phyloP scores from a whole-genome alignment of 768 basidiomycete species.

The Pleurotus ostreatus region DNA sequence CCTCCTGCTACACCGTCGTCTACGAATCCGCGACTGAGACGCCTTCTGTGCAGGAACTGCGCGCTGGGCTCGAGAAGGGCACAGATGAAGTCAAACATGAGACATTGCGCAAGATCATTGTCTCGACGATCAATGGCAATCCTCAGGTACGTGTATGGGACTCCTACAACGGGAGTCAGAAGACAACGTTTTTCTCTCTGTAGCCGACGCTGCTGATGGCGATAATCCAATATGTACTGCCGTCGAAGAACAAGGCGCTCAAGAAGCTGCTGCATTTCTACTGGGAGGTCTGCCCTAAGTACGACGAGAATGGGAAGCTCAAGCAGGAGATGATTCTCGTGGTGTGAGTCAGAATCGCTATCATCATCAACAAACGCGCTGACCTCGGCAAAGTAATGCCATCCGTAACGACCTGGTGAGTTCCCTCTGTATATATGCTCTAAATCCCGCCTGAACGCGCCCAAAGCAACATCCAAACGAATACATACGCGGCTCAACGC shows the following conservation, averaged over 20 bases:
- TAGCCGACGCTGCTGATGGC: constrained; percentile 96
- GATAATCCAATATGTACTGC: constrained; percentile 97
- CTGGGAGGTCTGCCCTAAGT: constrained; percentile 97
- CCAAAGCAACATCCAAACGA: constrained; percentile 97
- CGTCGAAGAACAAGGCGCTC: constrained; percentile 90
- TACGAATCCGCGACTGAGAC: constrained; percentile 70
- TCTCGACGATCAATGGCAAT: constrained; percentile 93
- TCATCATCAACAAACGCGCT: too few species aligned
- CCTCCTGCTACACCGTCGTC: constrained; percentile 75
- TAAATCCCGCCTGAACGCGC: constrained; percentile 9
- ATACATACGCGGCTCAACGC: constrained; percentile 97
- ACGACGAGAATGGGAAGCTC: constrained; percentile 93
- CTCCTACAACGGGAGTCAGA: background rate
- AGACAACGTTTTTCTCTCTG: background rate
- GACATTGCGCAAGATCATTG: constrained; percentile 90
- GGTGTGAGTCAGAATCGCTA: constrained; percentile 56
- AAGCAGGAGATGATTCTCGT: constrained; percentile 99
- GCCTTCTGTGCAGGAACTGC: constrained; percentile 79
- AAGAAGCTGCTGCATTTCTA: constrained; percentile 97
- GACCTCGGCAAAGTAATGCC: constrained; percentile 63
- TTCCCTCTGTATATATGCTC: constrained; percentile 11
- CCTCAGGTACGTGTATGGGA: constrained; percentile 58
- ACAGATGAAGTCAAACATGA: constrained; percentile 96
- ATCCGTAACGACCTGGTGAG: constrained; percentile 95
- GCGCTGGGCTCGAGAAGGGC: constrained; percentile 86